Base-by-base conservation (phyloP, 805 yeast species). In the Pichia gijzeniarum region DNA sequence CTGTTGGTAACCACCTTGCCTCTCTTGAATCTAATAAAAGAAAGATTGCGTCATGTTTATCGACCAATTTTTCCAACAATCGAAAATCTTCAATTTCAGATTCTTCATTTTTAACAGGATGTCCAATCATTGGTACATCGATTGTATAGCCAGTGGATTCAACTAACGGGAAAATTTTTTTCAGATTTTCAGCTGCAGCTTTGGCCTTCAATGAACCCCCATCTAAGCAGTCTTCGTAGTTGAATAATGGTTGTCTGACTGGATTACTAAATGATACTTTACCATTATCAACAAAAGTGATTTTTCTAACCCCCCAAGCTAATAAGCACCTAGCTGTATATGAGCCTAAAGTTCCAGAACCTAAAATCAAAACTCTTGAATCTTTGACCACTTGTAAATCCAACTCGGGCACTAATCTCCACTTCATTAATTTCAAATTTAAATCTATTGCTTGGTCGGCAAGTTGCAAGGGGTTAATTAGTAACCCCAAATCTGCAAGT, bases 121-220 rank as follows among this genome's bases (percentile, higher is more conserved):
- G 99, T 0, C 98, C 99, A 19, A 89, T 85, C 99, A 93, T 93
- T 1, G 99, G 98, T 3, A 93, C 85, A 49, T 83, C 91, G 27
- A 93, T 53, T 27, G 68, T 66, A 40, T 69, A 61, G 0, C 97
- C 98, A 6, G 56, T 47, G 0, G 89, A 66, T 21, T 74, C 67
- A 7, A 86, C 87, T 0, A 85, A 74, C 0, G 99, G 99, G 51
- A 84, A 90, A 1, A 93, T 80, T 53, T 72, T 76, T 52, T 73
- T 76, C 52, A 93, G 62, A 0, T 88, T 76, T 16, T 67, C 71
- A 0, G 96, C 93, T 0, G 98, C 98, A 6, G 80, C 68, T 28
- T 61, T 61, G 0, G 98, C 95, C 59, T 93, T 93, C n/a, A 69
- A 68, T 34, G 71, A 71, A 1, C 95, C 95, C 14, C 85, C 88